These are phyloP conservation scores for Cryptococcus sp. DNA, from an alignment of 1,284 basidiomycete species.

Conservation along the genomic window DNA sequence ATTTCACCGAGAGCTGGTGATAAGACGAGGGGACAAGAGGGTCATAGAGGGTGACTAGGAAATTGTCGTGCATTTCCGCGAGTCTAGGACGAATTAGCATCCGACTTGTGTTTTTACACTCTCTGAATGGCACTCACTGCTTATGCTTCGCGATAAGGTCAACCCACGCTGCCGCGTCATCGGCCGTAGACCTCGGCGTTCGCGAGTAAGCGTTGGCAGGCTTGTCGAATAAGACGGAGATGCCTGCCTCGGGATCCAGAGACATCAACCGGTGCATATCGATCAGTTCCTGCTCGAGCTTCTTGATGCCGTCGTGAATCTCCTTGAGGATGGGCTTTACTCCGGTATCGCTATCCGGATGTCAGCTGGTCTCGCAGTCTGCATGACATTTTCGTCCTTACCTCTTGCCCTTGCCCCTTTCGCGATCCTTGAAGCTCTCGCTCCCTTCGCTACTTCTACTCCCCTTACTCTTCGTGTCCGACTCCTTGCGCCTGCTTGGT, in stretches of 20 bases:
- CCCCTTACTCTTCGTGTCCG: slow-evolving; percentile 45
- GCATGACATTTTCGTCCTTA: slow-evolving; percentile 20
- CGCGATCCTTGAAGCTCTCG: slow-evolving; percentile 53
- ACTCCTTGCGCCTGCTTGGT: slow-evolving; percentile 27
- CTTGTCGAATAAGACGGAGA: slow-evolving; percentile 32
- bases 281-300: slow-evolving; percentile 50
- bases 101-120: neutral
- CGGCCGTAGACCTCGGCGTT: slow-evolving; percentile 13
- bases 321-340: slow-evolving; percentile 51
- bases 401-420: slow-evolving; percentile 49
- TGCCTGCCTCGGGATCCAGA: slow-evolving; percentile 47
- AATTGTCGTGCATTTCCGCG: slow-evolving; percentile 82
- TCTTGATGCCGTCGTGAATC: slow-evolving; percentile 51
- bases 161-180: slow-evolving; percentile 48
- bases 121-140: slow-evolving; percentile 31
- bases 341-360: slow-evolving; percentile 49
- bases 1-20: slow-evolving; percentile 84
- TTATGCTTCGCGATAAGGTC: slow-evolving; percentile 53
- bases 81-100: slow-evolving; percentile 59
- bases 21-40: slow-evolving; percentile 84
- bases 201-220: slow-evolving; percentile 19
- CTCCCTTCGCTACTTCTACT: slow-evolving; percentile 54
- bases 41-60: slow-evolving; percentile 81
- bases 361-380: slow-evolving; percentile 1
- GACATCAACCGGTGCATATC: slow-evolving; percentile 53